Evolutionary conservation across 2,329 filamentous ascomycete species (phyloP), one percentile per base, ranked within the genome.

Genomic region (Aspergillus ustus): DNA sequence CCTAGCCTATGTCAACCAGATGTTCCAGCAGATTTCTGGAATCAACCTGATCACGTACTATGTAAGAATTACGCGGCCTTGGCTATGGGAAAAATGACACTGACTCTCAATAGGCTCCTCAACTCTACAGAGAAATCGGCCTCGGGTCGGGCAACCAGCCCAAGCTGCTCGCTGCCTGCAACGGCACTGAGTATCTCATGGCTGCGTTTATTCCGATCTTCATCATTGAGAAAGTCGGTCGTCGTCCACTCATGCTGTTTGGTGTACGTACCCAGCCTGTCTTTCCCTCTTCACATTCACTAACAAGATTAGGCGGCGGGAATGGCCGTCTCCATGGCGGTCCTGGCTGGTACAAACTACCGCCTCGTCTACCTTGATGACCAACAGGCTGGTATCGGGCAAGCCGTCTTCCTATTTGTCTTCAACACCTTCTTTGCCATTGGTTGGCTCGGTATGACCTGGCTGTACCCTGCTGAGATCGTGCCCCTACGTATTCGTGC

Each of bases 261-360:
- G 89, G 89, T 55, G 57, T 60, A 60, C n/a, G 57, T 55, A 5
- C 9, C 37, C 34, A 7, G 5, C n/a, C 22, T 34, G 20, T 49
- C 34, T 3, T 3, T 22, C 13, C 28, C 19, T 20, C 2, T 22
- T 17, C 25, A 13, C 31, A 34, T 34, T 9, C 34, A 40, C 51
- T 60, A 51, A 54, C 17, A 11, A 8, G 1, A 7, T 7, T 45
- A 61, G 59, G 86, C 86, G 0, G 77, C 84, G 31, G 87, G 87
- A 0, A 87, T 89, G 79, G 86, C 86, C 31, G 71, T 83, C 2
- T 87, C 85, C 53, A 91, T 92, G 89, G 84, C 87, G 1, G 82
- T 91, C 25, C 70, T 84, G 1, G 78, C 80, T 4, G 70, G 73
- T 28, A 67, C 69, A 13, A 53, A 61, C 59, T 58, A 58, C 29